These are phyloP conservation scores for Coffea humblotiana DNA, from an alignment of 305 asterid species.

Conservation along the genomic window DNA sequence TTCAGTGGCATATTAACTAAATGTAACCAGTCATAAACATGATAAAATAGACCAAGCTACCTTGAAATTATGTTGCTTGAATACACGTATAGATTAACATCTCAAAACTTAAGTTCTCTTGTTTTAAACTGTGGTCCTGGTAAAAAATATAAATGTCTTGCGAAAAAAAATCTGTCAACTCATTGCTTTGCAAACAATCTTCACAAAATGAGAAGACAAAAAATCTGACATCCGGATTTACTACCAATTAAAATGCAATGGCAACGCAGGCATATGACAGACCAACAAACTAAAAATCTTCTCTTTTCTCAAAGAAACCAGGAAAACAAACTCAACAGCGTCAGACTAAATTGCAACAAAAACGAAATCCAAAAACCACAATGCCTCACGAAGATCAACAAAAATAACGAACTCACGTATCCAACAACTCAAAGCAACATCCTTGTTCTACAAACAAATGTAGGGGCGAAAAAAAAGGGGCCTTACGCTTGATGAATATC, in stretches of 20 bases:
- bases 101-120: not conserved
- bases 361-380: conserved; percentile 3
- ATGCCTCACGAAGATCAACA: conserved; percentile 25
- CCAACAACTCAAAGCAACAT: conserved; percentile 15
- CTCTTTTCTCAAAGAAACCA: not conserved
- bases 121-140: not conserved
- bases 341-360: not conserved
- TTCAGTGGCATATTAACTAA: not conserved
- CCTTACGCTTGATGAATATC: conserved; percentile 89
- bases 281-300: not conserved
- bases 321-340: not conserved
- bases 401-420: conserved; percentile 8
- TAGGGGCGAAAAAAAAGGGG: not conserved
- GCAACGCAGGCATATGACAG: conserved; percentile 2
- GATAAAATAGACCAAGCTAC: not conserved
- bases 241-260: conserved; percentile 10
- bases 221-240: not conserved
- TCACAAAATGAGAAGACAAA: not conserved
- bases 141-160: not conserved
- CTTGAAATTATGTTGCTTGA: not conserved
- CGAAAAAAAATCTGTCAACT: not conserved
- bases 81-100: not conserved
- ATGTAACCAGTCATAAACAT: not conserved
- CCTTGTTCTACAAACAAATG: not conserved
- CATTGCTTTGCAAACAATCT: not conserved